Evolutionary conservation across 2,329 filamentous ascomycete species (phyloP).

Genomic region (Aspergillus udagawae): DNA sequence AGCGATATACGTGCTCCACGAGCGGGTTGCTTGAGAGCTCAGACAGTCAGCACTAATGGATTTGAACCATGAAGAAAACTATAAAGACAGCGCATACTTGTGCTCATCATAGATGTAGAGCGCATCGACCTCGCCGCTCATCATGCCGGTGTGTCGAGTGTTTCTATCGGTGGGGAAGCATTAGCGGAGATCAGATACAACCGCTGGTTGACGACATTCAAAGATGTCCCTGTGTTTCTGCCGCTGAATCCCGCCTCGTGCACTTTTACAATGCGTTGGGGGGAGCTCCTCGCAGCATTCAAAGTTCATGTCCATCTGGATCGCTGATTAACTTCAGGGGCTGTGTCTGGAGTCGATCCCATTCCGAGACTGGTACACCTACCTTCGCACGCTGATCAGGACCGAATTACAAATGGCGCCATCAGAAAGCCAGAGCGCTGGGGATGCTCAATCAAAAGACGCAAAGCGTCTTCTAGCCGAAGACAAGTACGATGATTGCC

Average conservation of each 20-base stretch:
- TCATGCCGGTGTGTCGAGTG: constrained; percentile 44
- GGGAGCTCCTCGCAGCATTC: not conserved
- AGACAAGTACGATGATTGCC: constrained; percentile 57
- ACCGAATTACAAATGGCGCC: constrained; percentile 36
- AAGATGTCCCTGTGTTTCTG: constrained; percentile 24
- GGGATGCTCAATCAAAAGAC: constrained; percentile 53
- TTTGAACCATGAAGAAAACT: not conserved
- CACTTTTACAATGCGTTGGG: not conserved
- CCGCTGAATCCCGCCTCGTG: constrained; percentile 27
- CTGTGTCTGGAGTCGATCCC: not conserved
- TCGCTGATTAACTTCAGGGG: not conserved
- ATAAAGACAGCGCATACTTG: constrained; percentile 56
- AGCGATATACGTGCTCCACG: constrained; percentile 83
- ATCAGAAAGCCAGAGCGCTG: constrained; percentile 46
- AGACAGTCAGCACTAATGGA: constrained; percentile 12
- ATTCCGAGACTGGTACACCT: not conserved
- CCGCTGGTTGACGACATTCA: not conserved
- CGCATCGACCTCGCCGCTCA: constrained; percentile 88
- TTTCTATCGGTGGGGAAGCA: constrained; percentile 17
- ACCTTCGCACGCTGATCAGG: not conserved
- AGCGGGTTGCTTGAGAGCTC: constrained; percentile 65
- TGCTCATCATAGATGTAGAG: constrained; percentile 96
- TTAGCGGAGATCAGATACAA: constrained; percentile 6
- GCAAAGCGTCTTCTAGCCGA: constrained; percentile 54
- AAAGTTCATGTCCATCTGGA: not conserved